These are phyloP conservation scores for Yamadazyma kanchanaburiensis DNA, from an alignment of 1,139 yeast species.

Conservation along the genomic window DNA sequence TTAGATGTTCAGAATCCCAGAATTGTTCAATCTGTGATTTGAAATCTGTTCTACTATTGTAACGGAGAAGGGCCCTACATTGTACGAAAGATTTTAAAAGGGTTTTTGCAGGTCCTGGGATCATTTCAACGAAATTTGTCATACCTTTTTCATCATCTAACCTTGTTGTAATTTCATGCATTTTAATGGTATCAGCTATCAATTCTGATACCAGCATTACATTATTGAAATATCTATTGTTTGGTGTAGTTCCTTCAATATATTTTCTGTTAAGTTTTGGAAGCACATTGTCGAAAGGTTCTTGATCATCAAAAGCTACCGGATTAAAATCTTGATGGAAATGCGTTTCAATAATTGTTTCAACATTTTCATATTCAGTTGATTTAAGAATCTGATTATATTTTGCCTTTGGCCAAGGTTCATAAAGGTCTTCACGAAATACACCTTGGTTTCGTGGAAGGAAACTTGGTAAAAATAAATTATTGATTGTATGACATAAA, in stretches of 20 bases:
- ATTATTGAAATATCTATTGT: conserved; percentile 17
- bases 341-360: conserved; percentile 5
- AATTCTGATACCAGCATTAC: conserved; percentile 23
- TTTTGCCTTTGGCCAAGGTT: conserved; percentile 13
- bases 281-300: conserved; percentile 11
- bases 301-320: conserved; percentile 5
- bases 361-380: conserved; percentile 12
- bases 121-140: conserved; percentile 28
- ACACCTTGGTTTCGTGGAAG: conserved; percentile 17
- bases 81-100: conserved; percentile 37
- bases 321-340: conserved; percentile 8
- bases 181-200: conserved; percentile 55
- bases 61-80: conserved; percentile 22
- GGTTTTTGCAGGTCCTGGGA: conserved; percentile 31
- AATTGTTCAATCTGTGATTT: conserved; percentile 17
- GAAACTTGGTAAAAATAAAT: conserved; percentile 44
- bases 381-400: conserved; percentile 19
- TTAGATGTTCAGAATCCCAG: conserved; percentile 14
- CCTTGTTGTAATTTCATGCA: conserved; percentile 55
- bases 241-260: conserved; percentile 13
- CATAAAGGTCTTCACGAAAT: conserved; percentile 9
- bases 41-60: conserved; percentile 17
- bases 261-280: conserved; percentile 6
- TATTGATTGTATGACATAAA: conserved; percentile 54
- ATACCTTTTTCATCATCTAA: conserved; percentile 33